phyloP scores from a whole-genome alignment of 2,329 filamentous ascomycete genomes.

The Alternaria novae-zelandiae region DNA sequence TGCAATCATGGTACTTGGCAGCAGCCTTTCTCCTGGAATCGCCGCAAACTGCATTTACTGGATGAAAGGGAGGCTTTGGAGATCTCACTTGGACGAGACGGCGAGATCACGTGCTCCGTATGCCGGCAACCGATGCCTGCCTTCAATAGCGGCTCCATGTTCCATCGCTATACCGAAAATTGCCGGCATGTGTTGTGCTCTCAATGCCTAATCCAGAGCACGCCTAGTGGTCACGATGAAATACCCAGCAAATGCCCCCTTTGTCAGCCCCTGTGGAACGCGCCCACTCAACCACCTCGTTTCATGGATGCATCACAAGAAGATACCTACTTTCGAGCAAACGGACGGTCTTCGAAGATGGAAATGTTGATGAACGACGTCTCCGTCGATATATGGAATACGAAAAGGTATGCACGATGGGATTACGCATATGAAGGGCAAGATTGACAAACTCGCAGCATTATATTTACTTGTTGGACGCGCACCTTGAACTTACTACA shows the following conservation, averaged over 20 bases:
- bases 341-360: slow-evolving; percentile 47
- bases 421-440: neutral
- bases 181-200: slow-evolving; percentile 45
- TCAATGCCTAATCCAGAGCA: slow-evolving; percentile 42
- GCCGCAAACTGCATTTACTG: slow-evolving; percentile 36
- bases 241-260: slow-evolving; percentile 25
- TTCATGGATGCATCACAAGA: slow-evolving; percentile 15
- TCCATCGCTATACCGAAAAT: slow-evolving; percentile 25
- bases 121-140: slow-evolving; percentile 39
- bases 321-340: slow-evolving; percentile 38
- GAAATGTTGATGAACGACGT: slow-evolving; percentile 43
- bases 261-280: slow-evolving; percentile 25
- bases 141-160: slow-evolving; percentile 25
- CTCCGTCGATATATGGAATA: slow-evolving; percentile 26
- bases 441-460: slow-evolving; percentile 14
- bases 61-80: slow-evolving; percentile 49
- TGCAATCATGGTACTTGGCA: slow-evolving; percentile 61
- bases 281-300: neutral
- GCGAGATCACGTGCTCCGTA: slow-evolving; percentile 39
- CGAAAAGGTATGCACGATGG: slow-evolving; percentile 32
- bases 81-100: slow-evolving; percentile 25
- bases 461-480: slow-evolving; percentile 44
- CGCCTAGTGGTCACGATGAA: slow-evolving; percentile 8
- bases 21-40: slow-evolving; percentile 53
- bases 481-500: slow-evolving; percentile 35